Base-by-base conservation (phyloP, 768 basidiomycete species). In the Aureoboletus auriporus region DNA sequence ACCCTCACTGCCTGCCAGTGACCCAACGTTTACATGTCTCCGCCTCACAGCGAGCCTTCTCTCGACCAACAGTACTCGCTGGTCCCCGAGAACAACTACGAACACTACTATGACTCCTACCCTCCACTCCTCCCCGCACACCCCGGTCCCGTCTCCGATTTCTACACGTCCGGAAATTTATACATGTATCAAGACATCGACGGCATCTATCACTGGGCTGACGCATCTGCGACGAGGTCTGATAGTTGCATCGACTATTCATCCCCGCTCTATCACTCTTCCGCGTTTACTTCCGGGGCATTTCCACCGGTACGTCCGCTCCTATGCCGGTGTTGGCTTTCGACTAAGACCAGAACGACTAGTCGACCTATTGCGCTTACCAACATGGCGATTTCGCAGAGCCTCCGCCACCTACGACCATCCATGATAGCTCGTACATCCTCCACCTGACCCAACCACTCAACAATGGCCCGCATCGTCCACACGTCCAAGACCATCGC, bases 21-120 rank as follows among this genome's bases (percentile, higher is more conserved):
- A 66, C 66, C n/a, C n/a, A n/a, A n/a, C n/a, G n/a, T n/a, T n/a
- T n/a, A n/a, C 56, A 65, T 65, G 64, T 52, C 63, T 10, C 56
- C 55, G n/a, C 51, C 48, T 50, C 55, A 63, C 52, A 48, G 44
- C 61, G 58, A 56, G 33, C 46, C 38, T 33, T 12, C 52, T 13
- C 50, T 50, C 37, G 60, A 61, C 63, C 55, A 53, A 1, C 56
- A 45, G 3, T 54, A 53, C 44, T 26, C 61, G 7, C 55, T 13
- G 14, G 49, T 11, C 23, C 31, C 7, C 11, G 53, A 29, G 56
- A 65, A 1, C 20, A 34, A 30, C 16, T 46, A 46, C 31, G 66
- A 68, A 11, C 52, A 58, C 8, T 58, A 51, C 41, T 68, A 55
- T 41, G 66, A 64, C 33, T 0, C 56, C 14, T 56, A 50, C 38